Conservation (phyloP, 306 rosid genomes). For the Boehmeria nivea region DNA sequence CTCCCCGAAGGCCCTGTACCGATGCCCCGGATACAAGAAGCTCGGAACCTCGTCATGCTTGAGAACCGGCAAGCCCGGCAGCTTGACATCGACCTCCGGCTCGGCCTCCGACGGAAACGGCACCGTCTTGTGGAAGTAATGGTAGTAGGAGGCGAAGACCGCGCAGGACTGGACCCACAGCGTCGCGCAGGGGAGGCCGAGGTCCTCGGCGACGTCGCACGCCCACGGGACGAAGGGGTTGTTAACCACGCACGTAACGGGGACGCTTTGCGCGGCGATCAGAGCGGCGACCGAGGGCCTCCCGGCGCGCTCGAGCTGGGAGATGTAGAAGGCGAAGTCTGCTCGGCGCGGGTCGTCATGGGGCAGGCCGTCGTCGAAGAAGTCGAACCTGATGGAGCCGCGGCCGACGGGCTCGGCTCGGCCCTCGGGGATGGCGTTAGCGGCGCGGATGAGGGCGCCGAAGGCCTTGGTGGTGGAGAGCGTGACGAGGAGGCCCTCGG, state of each 20-base stretch:
- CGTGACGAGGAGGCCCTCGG: constrained; percentile 45
- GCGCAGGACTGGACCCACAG: constrained; percentile 67
- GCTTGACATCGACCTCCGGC: constrained; percentile 14
- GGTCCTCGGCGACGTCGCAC: constrained; percentile 28
- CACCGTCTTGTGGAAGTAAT: constrained; percentile 6
- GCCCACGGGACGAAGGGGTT: constrained; percentile 57
- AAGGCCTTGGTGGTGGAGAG: constrained; percentile 29
- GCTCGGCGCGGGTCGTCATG: neutral
- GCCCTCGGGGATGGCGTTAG: constrained; percentile 5
- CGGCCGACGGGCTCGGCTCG: constrained; percentile 13
- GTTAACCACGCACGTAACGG: constrained; percentile 31
- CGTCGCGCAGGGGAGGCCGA: constrained; percentile 41
- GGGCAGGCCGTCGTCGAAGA: constrained; percentile 34
- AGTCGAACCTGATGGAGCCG: constrained; percentile 48
- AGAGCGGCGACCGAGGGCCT: neutral
- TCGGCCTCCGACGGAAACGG: constrained; percentile 24
- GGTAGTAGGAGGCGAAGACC: constrained; percentile 28
- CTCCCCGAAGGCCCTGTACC: neutral
- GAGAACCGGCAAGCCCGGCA: constrained; percentile 28
- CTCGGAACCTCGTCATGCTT: constrained; percentile 30
- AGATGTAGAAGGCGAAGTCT: constrained; percentile 2
- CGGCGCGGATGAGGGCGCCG: constrained; percentile 3
- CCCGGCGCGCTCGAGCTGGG: constrained; percentile 1
- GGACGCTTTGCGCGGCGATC: neutral
- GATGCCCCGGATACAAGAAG: constrained; percentile 16